Conservation (phyloP, 352 stramenopile genomes). For the Phytopythium chamaehyphon region DNA sequence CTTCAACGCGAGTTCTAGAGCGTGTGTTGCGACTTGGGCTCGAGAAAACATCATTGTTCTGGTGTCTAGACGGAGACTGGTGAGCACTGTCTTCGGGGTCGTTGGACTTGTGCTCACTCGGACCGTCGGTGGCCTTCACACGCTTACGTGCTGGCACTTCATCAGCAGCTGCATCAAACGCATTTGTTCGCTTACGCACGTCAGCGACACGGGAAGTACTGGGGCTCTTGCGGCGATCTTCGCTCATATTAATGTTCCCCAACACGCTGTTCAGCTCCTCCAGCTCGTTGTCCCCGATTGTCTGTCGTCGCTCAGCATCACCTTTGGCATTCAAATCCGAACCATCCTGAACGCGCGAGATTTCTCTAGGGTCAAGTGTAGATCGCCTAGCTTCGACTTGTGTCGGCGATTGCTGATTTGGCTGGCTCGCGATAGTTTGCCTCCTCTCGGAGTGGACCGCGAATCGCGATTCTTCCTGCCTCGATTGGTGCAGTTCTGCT, state of each 20-base stretch:
- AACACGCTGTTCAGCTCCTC: slow-evolving; percentile 30
- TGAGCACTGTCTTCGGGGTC: neutral
- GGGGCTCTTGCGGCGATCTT: neutral
- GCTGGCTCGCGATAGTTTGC: slow-evolving; percentile 1
- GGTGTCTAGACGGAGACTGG: neutral
- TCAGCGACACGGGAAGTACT: neutral
- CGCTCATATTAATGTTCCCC: slow-evolving; percentile 5
- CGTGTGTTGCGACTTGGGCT: slow-evolving; percentile 1
- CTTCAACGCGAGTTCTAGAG: neutral
- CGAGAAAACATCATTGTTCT: neutral
- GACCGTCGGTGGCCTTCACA: neutral
- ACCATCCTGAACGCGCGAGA: slow-evolving; percentile 17
- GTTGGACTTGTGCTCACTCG: neutral
- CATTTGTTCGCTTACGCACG: slow-evolving; percentile 26
- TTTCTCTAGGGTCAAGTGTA: slow-evolving; percentile 55
- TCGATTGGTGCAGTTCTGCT: slow-evolving; percentile 21
- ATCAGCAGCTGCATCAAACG: slow-evolving; percentile 5
- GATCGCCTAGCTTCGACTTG: slow-evolving; percentile 15
- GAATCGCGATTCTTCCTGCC: slow-evolving; percentile 5
- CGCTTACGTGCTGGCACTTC: slow-evolving; percentile 11
- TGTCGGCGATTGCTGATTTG: slow-evolving; percentile 4
- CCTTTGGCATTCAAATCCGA: neutral
- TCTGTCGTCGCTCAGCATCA: slow-evolving; percentile 39
- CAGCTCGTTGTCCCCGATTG: slow-evolving; percentile 51
- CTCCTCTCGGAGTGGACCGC: slow-evolving; percentile 1